These are phyloP conservation scores for Dujonia santamariae DNA, from an alignment of 1,139 yeast genomes.

Conservation along the genomic window DNA sequence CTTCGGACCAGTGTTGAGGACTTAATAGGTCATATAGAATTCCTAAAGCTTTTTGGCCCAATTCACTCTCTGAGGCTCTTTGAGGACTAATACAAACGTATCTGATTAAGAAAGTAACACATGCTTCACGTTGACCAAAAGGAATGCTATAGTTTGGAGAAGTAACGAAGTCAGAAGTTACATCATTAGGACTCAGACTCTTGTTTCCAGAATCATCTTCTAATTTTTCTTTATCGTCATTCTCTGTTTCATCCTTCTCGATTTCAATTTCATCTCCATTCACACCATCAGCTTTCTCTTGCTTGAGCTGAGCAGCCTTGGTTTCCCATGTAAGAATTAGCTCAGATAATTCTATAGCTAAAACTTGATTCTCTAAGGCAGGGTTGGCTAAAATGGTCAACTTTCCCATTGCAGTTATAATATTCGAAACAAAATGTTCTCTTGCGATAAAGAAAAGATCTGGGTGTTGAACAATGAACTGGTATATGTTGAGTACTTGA, in stretches of 20 bases:
- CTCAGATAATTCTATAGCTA: slow-evolving; percentile 89
- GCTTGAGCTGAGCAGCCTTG: slow-evolving; percentile 26
- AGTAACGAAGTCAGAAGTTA: slow-evolving; percentile 35
- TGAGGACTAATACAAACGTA: slow-evolving; percentile 87
- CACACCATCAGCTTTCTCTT: slow-evolving; percentile 10
- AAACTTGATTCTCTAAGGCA: slow-evolving; percentile 73
- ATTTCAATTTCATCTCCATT: slow-evolving; percentile 16
- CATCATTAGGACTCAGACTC: slow-evolving; percentile 9
- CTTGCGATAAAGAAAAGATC: slow-evolving; percentile 82
- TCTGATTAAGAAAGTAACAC: slow-evolving; percentile 85
- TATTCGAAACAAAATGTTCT: slow-evolving; percentile 84
- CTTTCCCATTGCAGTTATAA: slow-evolving; percentile 94
- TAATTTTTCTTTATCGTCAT: slow-evolving; percentile 11
- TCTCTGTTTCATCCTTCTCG: slow-evolving; percentile 13
- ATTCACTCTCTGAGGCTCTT: slow-evolving; percentile 77
- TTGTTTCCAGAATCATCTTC: slow-evolving; percentile 6
- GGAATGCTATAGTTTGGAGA: slow-evolving; percentile 59
- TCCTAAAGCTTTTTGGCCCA: slow-evolving; percentile 78
- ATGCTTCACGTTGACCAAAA: slow-evolving; percentile 80
- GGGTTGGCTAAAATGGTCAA: slow-evolving; percentile 79
- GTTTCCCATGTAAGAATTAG: slow-evolving; percentile 84
- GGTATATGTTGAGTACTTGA: slow-evolving; percentile 85
- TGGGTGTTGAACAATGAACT: slow-evolving; percentile 83
- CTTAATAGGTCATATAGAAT: slow-evolving; percentile 72
- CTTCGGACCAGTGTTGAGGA: slow-evolving; percentile 81